Evolutionary conservation across 306 rosid genomes (phyloP).

Genomic region (Begonia peltatifolia): DNA sequence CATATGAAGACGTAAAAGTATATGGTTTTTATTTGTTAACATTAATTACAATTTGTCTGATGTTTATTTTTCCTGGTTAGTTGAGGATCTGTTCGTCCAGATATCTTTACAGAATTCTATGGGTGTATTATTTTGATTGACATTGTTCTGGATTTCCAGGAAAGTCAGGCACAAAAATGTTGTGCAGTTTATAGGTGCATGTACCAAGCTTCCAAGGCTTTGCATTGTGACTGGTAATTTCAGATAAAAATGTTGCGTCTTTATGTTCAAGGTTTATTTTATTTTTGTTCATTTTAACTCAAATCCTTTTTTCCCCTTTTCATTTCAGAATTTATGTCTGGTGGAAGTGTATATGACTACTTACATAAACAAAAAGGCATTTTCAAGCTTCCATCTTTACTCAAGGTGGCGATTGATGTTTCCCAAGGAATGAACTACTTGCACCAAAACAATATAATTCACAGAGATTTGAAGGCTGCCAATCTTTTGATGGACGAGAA

Average conservation of each 20-base stretch:
- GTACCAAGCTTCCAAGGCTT: slow-evolving; percentile 75
- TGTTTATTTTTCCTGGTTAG: no score
- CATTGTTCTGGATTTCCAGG: slow-evolving; percentile 39
- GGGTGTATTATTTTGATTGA: slow-evolving; percentile 3
- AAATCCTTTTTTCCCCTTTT: slow-evolving; percentile 10
- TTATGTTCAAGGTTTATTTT: no score
- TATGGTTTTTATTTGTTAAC: no score
- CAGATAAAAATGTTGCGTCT: not conserved
- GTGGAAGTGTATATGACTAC: slow-evolving; percentile 96
- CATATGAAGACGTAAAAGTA: no score
- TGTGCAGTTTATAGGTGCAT: slow-evolving; percentile 99
- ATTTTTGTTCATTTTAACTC: not conserved
- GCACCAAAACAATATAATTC: slow-evolving; percentile 92
- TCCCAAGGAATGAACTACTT: slow-evolving; percentile 95
- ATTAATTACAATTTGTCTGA: no score
- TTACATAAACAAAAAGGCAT: slow-evolving; percentile 82
- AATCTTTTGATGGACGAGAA: slow-evolving; percentile 97
- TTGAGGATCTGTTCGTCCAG: no score
- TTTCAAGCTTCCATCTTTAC: slow-evolving; percentile 76
- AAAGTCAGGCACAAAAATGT: slow-evolving; percentile 98
- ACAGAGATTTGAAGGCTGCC: slow-evolving; percentile 92
- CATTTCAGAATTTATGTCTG: slow-evolving; percentile 78
- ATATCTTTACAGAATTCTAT: no score
- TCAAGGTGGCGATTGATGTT: slow-evolving; percentile 80
- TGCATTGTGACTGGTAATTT: slow-evolving; percentile 87